Evolutionary conservation across 192 early-diverging fungal genomes (phyloP), one percentile per base, ranked within the genome.

Genomic region (Coemansia sp.): DNA sequence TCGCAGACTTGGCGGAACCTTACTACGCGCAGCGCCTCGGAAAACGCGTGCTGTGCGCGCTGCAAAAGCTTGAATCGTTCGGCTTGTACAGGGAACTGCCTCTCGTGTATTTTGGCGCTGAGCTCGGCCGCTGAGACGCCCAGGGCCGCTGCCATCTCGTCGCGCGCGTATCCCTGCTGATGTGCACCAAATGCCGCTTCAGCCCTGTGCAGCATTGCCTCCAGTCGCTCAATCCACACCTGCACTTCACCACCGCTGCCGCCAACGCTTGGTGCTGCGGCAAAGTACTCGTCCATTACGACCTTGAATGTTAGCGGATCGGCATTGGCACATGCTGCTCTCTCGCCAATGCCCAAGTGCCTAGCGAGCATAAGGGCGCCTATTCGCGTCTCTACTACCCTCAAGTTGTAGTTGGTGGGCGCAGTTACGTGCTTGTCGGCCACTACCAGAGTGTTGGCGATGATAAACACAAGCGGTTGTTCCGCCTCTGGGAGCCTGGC

Each of bases 301-400:
- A 72, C 60, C 69, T 82, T 82, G 62, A 70, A 82, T 3, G 77
- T 74, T 60, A 80, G 72, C 45, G 72, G 59, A 93, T 92, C 74
- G 89, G 95, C 43, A 85, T 82, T 65, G 36, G 64, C 78, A 51
- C 83, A 80, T 6, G 76, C 82, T 22, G 80, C 72, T 8, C 62
- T 46, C 65, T 76, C 39, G 64, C 64, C 42, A 64, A 74, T 49
- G 62, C 85, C 87, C 7, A 91, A 68, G 11, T 73, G 71, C 25
- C 75, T 71, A 38, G 87, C 83, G 40, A 93, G 65, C 36, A 92
- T 76, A 14, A 88, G 74, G 3, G 92, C 90, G 11, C 89, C 94
- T 3, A 96, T 69, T 19, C 93, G 89, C 10, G 92, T 94, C 67
- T 98, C 96, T 19, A 96, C 92, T 0, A 96, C 96, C 31, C 96